Evolutionary conservation across 1,284 basidiomycete genomes (phyloP), one percentile per base, ranked within the genome.

Genomic region (Melampsora larici-populina): DNA sequence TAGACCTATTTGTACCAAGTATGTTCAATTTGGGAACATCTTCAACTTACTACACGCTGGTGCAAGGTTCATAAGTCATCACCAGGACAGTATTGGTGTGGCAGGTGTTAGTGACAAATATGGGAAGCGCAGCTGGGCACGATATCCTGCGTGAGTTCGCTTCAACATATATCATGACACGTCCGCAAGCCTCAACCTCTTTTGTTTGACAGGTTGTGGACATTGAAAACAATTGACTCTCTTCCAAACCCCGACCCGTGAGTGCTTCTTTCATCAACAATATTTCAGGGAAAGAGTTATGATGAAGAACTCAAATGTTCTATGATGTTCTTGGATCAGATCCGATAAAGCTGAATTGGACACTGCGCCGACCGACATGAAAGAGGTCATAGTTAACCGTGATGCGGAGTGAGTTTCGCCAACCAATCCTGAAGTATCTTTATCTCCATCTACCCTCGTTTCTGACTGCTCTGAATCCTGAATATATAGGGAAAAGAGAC

Each of bases 91-190:
- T 81, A 84, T 94, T 60, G 93, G 93, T 84, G 93, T 95, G 33
- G 93, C 93, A 66, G 93, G 93, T 88, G 93, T 95, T 64, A 95
- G 93, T 7, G 93, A 96, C 87, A 96, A 96, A 81, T 93, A 95
- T 82, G 93, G 93, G 33, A 96, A 96, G 85, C 92, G 93, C 78
- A 91, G 90, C 80, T 96, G 93, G 93, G 93, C 93, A 77, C 89
- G 93, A 79, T 96, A 95, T 85, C 93, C 93, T 62, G 93, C 93
- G 4, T 46, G 17, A 46, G 43, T 17, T 46, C 43, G 13, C 43
- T 17, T 46, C 1, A 17, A 15, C 1, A 46, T 46, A 46, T 46
- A 46, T 46, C 43, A 46, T 46, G 43, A 46, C 43, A 46, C 43
- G 15, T 46, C 43, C 43, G 43, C 11, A 46, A 46, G 15, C 43